Evolutionary conservation across 352 stramenopile species (phyloP), one percentile per base, ranked within the genome.

Genomic region (Phytophthora uliginosa): DNA sequence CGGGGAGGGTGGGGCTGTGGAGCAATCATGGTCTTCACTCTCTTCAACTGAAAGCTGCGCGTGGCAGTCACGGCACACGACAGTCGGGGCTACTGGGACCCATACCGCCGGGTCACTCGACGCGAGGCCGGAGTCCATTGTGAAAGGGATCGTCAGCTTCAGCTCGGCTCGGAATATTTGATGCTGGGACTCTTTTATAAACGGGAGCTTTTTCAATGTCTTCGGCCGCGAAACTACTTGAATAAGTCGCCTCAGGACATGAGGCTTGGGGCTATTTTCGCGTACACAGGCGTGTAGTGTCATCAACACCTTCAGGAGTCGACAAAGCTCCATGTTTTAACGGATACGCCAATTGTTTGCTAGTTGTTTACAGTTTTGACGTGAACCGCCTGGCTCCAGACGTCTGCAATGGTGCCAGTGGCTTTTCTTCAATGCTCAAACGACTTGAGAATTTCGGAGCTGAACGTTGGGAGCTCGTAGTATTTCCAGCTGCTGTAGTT

Each of bases 1-100:
- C 13, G 65, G 55, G 6, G 65, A 71, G 5, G 51, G 48, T 8
- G 61, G 20, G 17, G 45, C 48, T 10, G 64, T 34, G 9, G 79
- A 76, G 58, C 86, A 92, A 69, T 93, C 86, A 59, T 93, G 86
- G 7, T 68, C 83, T 40, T 93, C 86, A 47, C 90, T 92, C 15
- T 85, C 75, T 57, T 93, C 86, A 36, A 92, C 64, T 6, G 72
- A 66, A 47, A 92, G 77, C 31, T 85, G 73, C 0, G 78, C 66
- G 20, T 83, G 84, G 42, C 86, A 92, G 22, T 85, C 83, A 4
- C 83, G 80, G 38, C 86, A 91, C 15, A 78, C 84, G 31, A 93
- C 80, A 15, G 67, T 82, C 1, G 78, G 80, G 8, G 38, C 62
- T 40, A 59, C 50, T 9, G 22, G 50, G 10, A 15, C 42, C 26